These are phyloP conservation scores for Clausena lansium DNA, from an alignment of 345 rosid genomes.

Conservation along the genomic window DNA sequence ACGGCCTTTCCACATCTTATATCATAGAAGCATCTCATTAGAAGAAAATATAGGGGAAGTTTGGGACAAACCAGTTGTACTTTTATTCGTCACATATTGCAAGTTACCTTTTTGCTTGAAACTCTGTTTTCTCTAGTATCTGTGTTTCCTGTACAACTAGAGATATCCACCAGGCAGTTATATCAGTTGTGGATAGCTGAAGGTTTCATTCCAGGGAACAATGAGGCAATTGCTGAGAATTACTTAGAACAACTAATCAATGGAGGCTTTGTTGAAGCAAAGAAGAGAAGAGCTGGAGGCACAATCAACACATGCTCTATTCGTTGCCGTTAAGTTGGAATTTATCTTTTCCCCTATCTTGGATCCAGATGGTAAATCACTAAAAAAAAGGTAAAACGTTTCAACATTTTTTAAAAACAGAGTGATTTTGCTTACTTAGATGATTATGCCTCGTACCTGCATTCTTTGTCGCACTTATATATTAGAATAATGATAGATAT, in stretches of 20 bases:
- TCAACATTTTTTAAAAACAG: no score
- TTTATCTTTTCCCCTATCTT: no score
- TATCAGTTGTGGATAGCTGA: constrained; percentile 9
- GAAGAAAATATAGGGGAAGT: no score
- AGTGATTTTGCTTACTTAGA: no score
- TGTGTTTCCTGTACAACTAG: neutral
- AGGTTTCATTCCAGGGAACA: neutral
- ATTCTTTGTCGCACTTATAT: no score
- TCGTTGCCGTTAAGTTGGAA: no score
- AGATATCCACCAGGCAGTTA: neutral
- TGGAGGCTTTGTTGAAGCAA: neutral
- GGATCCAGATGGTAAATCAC: no score
- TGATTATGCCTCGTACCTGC: no score
- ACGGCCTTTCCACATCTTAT: neutral
- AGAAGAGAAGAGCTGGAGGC: neutral
- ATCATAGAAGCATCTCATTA: neutral
- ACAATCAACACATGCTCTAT: neutral
- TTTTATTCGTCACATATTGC: no score
- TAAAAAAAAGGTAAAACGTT: no score
- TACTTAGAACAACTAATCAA: neutral
- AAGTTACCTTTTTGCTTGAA: neutral
- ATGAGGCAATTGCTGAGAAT: neutral
- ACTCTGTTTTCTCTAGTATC: neutral
- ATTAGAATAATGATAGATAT: no score
- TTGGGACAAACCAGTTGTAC: no score